Evolutionary conservation across 169 alveolate genomes (phyloP).

Genomic region (Plasmodium berghei): DNA sequence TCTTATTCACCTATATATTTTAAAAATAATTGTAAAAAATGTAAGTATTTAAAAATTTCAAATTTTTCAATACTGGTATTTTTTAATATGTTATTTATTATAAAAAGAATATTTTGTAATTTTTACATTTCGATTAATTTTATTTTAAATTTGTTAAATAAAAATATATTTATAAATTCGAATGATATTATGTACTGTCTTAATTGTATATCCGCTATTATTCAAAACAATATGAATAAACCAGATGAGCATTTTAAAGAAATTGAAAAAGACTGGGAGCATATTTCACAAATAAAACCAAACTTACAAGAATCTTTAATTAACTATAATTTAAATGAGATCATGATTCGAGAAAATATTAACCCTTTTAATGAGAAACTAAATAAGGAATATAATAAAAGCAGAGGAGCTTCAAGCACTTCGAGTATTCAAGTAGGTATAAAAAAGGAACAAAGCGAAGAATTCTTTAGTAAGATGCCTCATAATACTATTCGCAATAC

Average conservation of each 20-base stretch:
- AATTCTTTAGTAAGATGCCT: too few relatives aligned
- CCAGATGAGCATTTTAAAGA: slow-evolving; percentile 4
- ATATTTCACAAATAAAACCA: neutral
- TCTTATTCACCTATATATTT: slow-evolving; percentile 50
- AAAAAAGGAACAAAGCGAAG: too few relatives aligned
- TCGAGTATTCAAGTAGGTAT: too few relatives aligned
- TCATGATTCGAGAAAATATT: too few relatives aligned
- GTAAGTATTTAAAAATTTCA: slow-evolving; percentile 56
- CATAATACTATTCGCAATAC: too few relatives aligned
- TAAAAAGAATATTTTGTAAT: slow-evolving; percentile 68
- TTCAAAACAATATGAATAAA: slow-evolving; percentile 10
- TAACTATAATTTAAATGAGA: too few relatives aligned
- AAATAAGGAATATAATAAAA: too few relatives aligned
- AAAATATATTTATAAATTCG: slow-evolving; percentile 51
- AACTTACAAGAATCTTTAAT: neutral
- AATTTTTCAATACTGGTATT: slow-evolving; percentile 20
- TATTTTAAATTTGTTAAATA: slow-evolving; percentile 22
- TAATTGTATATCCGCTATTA: slow-evolving; percentile 3
- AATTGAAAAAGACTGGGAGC: neutral
- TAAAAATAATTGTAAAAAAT: slow-evolving; percentile 65
- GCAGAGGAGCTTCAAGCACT: too few relatives aligned
- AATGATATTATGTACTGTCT: slow-evolving; percentile 31
- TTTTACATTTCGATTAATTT: slow-evolving; percentile 44
- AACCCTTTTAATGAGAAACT: too few relatives aligned
- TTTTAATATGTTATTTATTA: slow-evolving; percentile 57